Conservation (phyloP, 352 stramenopile genomes). For the Phytophthora cactorum region DNA sequence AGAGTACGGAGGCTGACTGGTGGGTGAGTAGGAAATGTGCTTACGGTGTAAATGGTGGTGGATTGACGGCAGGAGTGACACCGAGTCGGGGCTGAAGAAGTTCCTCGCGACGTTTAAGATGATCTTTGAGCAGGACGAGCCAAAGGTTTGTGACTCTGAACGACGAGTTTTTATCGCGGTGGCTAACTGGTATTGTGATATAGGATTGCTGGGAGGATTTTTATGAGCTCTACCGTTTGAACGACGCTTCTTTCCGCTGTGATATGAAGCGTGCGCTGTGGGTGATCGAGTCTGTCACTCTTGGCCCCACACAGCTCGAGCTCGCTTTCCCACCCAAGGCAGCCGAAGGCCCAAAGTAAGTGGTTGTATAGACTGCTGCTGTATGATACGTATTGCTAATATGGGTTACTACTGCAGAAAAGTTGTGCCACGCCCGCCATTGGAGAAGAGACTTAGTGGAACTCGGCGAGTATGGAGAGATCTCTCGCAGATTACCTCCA, state of each 20-base stretch:
- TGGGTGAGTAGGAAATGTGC: neutral
- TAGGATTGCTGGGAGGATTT: slow-evolving; percentile 68
- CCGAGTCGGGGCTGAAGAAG: slow-evolving; percentile 36
- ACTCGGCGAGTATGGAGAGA: slow-evolving; percentile 42
- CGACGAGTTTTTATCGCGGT: neutral
- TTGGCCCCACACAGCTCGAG: slow-evolving; percentile 69
- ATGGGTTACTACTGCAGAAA: slow-evolving; percentile 22
- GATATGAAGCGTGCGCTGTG: slow-evolving; percentile 72
- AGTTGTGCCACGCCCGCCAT: slow-evolving; percentile 31
- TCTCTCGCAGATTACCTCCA: slow-evolving; percentile 41
- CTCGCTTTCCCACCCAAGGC: slow-evolving; percentile 35
- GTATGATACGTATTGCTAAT: neutral
- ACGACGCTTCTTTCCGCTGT: slow-evolving; percentile 58
- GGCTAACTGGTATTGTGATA: neutral
- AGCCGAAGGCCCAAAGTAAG: slow-evolving; percentile 14
- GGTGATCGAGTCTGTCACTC: slow-evolving; percentile 51
- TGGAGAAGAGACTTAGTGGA: slow-evolving; percentile 41
- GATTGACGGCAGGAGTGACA: slow-evolving; percentile 16
- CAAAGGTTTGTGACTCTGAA: slow-evolving; percentile 46
- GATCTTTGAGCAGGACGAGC: slow-evolving; percentile 67
- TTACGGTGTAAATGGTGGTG: neutral
- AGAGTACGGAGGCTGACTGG: slow-evolving; percentile 31
- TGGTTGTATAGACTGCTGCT: neutral
- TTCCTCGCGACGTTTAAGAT: slow-evolving; percentile 58
- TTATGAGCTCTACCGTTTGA: slow-evolving; percentile 44